Percentiles rank a stretch among this genome's conserved stretches.
Evolutionary conservation across 148 eudicot species (phyloP).

Genomic region (Amaranthus cruentus): DNA sequence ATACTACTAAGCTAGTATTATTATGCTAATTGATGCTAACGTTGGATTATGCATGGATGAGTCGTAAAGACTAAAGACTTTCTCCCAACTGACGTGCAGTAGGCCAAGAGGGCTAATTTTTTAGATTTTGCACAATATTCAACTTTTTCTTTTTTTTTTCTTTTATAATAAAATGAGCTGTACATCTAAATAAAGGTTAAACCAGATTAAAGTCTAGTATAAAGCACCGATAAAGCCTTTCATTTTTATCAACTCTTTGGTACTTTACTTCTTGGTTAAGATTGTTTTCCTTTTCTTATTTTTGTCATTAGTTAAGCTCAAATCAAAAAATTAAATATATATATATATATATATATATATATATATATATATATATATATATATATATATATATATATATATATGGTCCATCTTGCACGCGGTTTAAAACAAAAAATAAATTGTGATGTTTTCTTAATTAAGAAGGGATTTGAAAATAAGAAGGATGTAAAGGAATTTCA

Average conservation of each 20-base stretch:
- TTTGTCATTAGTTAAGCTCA: background rate
- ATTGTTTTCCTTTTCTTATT: background rate
- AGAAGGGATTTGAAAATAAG: too few relatives aligned
- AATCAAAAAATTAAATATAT: too few relatives aligned
- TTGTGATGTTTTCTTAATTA: too few relatives aligned
- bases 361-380: too few relatives aligned
- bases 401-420: too few relatives aligned
- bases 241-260: constrained; percentile 1
- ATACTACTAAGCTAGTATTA: too few relatives aligned
- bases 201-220: background rate
- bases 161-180: background rate
- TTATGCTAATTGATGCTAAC: background rate
- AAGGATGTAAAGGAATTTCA: too few relatives aligned
- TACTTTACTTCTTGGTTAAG: constrained; percentile 23
- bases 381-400: too few relatives aligned
- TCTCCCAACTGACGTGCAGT: background rate
- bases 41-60: constrained; percentile 18
- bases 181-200: background rate
- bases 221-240: constrained; percentile 8
- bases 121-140: background rate
- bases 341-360: too few relatives aligned
- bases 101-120: background rate
- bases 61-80: constrained; percentile 7
- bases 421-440: too few relatives aligned
- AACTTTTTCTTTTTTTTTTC: background rate